Percentiles rank a stretch among this genome's conserved stretches.
Evolutionary conservation across 2,329 filamentous ascomycete genomes (phyloP).

Genomic region (Tolypocladium guangdongense): DNA sequence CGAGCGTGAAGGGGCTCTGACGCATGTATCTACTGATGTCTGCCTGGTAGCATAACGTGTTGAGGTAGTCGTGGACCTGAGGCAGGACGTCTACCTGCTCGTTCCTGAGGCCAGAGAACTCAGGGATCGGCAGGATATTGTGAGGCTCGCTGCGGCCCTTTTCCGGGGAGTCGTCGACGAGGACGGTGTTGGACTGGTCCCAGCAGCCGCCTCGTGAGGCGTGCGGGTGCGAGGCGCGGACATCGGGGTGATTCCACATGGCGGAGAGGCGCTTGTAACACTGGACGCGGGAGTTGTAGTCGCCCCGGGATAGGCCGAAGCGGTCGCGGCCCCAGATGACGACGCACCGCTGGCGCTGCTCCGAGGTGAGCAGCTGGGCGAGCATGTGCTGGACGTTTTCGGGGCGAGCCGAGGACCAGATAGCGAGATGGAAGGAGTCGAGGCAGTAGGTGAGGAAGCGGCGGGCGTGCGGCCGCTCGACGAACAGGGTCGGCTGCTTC

Average conservation of each 20-base stretch:
- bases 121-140: conserved; percentile 72
- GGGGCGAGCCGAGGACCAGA: conserved; percentile 81
- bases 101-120: conserved; percentile 46
- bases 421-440: conserved; percentile 63
- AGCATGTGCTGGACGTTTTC: conserved; percentile 63
- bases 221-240: conserved; percentile 34
- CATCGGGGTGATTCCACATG: conserved; percentile 51
- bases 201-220: conserved; percentile 37
- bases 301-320: conserved; percentile 51
- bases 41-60: conserved; percentile 37
- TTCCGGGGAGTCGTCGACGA: conserved; percentile 74
- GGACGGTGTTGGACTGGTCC: conserved; percentile 76
- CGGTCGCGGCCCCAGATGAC: conserved; percentile 70
- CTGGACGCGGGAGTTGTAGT: conserved; percentile 64
- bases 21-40: conserved; percentile 55
- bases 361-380: conserved; percentile 45
- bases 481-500: conserved; percentile 37
- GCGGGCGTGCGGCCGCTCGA: conserved; percentile 55
- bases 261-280: conserved; percentile 77
- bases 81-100: conserved; percentile 38
- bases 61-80: conserved; percentile 52
- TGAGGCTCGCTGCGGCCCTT: conserved; percentile 77
- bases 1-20: conserved; percentile 34
- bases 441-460: conserved; percentile 67
- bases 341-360: conserved; percentile 45